Base-by-base conservation (phyloP, 2,329 filamentous ascomycete species). In the Aspergillus brasiliensis region DNA sequence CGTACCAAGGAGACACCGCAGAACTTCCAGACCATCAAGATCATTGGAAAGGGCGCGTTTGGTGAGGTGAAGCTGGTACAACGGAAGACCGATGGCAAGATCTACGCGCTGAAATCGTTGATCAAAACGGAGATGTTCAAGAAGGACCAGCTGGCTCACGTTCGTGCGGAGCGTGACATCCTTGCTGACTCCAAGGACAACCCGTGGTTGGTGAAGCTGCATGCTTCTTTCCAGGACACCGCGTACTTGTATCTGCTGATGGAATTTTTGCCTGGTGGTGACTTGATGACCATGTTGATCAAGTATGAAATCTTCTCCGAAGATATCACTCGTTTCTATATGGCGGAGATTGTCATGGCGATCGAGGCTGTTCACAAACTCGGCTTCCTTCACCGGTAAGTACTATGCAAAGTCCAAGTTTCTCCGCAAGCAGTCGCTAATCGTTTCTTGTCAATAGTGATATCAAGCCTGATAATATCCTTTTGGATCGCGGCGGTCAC, bases 121-220 rank as follows among this genome's bases (percentile, higher is more conserved):
- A 92, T 99, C 78, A 99, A 99, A 83, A 92, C 92, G 51, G 95
- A 99, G 79, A 99, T 99, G 95, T 97, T 97, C 82, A 97, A 97
- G 81, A 97, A 97, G 79, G 95, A 99, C 74, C 95, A 99, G 77
- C 82, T 99, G 62, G 95, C 95, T 17, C 95, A 99, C 80, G 95
- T 99, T 62, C 92, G 96, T 65, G 93, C 95, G 56, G 95, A 99
- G 81, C 88, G 95, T 84, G 95, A 99, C 76, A 98, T 99, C 69
- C 83, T 99, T 65, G 95, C 95, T 63, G 96, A 99, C 77, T 96
- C 94, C 37, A 81, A 81, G n/a, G 95, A 99, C 83, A 98, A 95
- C 74, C 94, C 95, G 5, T 99, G 95, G 95, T 91, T 99, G 15
- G 95, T 99, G 70, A 99, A 97, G 83, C 87, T 99, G 63, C 96